Conservation (phyloP, 352 stramenopile genomes). For the Globisporangium sylvaticum region DNA sequence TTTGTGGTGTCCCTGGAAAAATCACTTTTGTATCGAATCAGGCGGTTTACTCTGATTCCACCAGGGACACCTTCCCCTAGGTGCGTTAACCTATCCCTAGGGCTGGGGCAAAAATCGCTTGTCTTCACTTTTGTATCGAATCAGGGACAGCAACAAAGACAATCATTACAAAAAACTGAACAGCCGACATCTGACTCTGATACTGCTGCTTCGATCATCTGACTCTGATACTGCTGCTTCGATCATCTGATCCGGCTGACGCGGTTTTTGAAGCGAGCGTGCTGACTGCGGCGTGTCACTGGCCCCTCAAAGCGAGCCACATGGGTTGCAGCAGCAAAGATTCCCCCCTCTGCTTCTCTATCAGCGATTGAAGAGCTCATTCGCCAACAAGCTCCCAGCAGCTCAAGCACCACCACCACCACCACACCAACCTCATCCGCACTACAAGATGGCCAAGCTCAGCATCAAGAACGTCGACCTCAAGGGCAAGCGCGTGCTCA, state of each 20-base stretch:
- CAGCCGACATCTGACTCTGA: too few relatives aligned
- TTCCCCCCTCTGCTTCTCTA: background rate
- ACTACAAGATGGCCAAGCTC: constrained; percentile 65
- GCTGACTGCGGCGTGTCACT: constrained; percentile 15
- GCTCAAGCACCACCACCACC: constrained; percentile 7
- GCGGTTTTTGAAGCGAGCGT: background rate
- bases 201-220: too few relatives aligned
- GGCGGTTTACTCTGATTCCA: too few relatives aligned
- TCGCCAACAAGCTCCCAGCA: constrained; percentile 25
- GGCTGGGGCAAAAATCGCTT: too few relatives aligned
- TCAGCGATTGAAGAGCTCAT: constrained; percentile 23
- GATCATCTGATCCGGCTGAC: background rate
- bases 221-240: too few relatives aligned
- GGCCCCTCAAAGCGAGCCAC: constrained; percentile 8
- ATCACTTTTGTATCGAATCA: too few relatives aligned
- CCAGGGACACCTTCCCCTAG: too few relatives aligned
- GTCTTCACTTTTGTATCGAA: too few relatives aligned
- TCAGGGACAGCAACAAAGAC: too few relatives aligned
- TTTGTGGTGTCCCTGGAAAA: too few relatives aligned
- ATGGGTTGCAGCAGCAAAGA: constrained; percentile 1
- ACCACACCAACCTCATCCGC: background rate
- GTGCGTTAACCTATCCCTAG: too few relatives aligned
- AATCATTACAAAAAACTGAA: too few relatives aligned
- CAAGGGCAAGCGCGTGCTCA: constrained; percentile 97
- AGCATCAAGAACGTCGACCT: constrained; percentile 93